Evolutionary conservation across 2,329 filamentous ascomycete species (phyloP), one percentile per base, ranked within the genome.

Genomic region (Zopfia rhizophila): DNA sequence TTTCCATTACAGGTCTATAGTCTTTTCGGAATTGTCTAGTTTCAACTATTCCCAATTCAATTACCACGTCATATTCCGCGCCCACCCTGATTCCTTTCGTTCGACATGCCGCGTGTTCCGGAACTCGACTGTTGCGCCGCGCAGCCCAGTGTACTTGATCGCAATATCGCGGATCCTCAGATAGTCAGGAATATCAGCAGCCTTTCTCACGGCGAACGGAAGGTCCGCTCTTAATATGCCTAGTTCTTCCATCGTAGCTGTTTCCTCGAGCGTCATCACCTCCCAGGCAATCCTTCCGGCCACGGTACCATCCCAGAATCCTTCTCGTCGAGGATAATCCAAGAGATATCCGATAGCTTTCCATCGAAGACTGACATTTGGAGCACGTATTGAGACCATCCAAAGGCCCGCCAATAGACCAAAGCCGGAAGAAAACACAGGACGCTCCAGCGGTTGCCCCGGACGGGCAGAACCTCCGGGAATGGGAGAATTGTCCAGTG

Each of bases 291-390:
- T 55, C 16, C 56, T 46, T 0, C 65, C 69, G 83, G 83, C 86
- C 82, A 90, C 62, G 78, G 89, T 1, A 82, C 86, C 60, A 82
- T 77, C 30, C 70, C 75, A 64, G 84, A 88, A 2, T 71, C 80
- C 14, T 62, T 68, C 14, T 79, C 83, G 54, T 5, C 66, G 42
- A 3, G 67, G 65, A 36, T 61, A 59, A 13, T 56, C 48, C 3
- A 65, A 30, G 47, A 69, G 56, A 16, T 69, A 38, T 1, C 44
- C 47, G 7, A 67, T 52, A 5, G 66, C 63, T 24, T 51, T 55
- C 3, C 56, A 60, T 7, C 66, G 63, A 4, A 66, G 36, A 2
- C 43, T 38, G 1, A 47, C 33, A 3, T 63, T 55, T 10, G 54
- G 56, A 4, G 60, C 57, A 12, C 58, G 57, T 1, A 53, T 49